phyloP scores from a whole-genome alignment of 208 protist genomes.

The Leishmania tarentolae region DNA sequence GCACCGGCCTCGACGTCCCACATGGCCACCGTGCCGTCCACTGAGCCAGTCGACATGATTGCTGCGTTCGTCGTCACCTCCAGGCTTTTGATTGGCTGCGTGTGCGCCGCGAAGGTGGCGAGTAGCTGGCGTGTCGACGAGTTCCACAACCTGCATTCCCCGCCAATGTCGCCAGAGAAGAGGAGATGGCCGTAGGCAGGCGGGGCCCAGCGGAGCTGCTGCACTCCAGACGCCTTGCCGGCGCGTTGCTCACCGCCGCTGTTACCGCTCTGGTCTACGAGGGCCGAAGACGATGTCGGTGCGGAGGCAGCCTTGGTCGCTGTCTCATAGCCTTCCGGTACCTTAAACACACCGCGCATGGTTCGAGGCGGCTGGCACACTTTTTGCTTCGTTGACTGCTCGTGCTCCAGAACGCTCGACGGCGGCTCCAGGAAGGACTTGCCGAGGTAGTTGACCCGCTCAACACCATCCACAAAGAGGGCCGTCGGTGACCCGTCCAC shows the following conservation, averaged over 20 bases:
- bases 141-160: constrained; percentile 92
- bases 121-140: constrained; percentile 67
- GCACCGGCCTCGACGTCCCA: constrained; percentile 96
- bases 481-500: constrained; percentile 15
- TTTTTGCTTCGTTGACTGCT: constrained; percentile 19
- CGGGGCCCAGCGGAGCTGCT: constrained; percentile 93
- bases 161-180: constrained; percentile 91
- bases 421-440: constrained; percentile 75
- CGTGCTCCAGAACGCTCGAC: constrained; percentile 45
- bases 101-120: constrained; percentile 94
- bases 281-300: constrained; percentile 8
- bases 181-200: constrained; percentile 92
- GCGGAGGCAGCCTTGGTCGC: neutral
- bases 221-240: constrained; percentile 62
- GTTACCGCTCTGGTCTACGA: neutral
- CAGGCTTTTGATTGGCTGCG: constrained; percentile 89
- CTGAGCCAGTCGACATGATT: constrained; percentile 91
- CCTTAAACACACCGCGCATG: constrained; percentile 49
- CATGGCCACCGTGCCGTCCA: constrained; percentile 85
- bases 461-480: constrained; percentile 51
- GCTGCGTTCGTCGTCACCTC: constrained; percentile 85
- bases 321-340: constrained; percentile 12
- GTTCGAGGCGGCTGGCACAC: constrained; percentile 50
- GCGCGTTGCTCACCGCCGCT: neutral
- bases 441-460: constrained; percentile 72